Evolutionary conservation across 176 grass and related monocot genomes (phyloP), one percentile per base, ranked within the genome.

Genomic region (Triticum urartu): DNA sequence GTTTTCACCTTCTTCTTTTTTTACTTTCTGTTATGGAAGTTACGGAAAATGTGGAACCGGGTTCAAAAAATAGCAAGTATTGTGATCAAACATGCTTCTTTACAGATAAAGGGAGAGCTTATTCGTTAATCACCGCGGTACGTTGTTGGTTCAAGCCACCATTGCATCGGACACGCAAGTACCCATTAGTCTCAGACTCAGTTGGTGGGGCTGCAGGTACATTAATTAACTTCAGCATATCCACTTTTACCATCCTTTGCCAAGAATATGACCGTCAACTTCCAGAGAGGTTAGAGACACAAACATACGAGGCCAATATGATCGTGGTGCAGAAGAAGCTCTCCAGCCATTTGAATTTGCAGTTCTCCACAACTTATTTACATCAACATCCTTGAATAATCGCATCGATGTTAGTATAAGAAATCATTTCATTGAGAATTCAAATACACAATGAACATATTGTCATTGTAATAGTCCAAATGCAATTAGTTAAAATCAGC

Each of bases 121-220:
- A 48, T 54, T 71, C 83, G 68, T 67, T 24, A 74, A 89, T 86
- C 91, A 98, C 93, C 69, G 95, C 95, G 74, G 81, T 93, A 58
- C 93, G 90, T 89, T 98, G 95, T 86, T 98, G 93, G 75, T 95
- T 98, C 88, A 98, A 90, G 36, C 95, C 95, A 78, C 95, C 95
- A 86, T 98, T 98, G 87, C 95, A 98, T 32, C 93, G 88, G 54
- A 98, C 93, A 5, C 95, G 95, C 65, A 98, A 85, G 79, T 87
- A 98, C 15, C 93, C 95, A 88, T 88, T 98, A 77, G 80, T 95
- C 79, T 89, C 93, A 61, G 77, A 93, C 78, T 91, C 93, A 75
- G 43, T 26, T 87, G 95, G 91, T 11, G 95, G 95, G 35, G 93
- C 95, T 98, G 88, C 80, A 92, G 90, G 67, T 26, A 81, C 64